Base-by-base conservation (phyloP, 495 filamentous ascomycete genomes). In the Delitschia confertaspora region DNA sequence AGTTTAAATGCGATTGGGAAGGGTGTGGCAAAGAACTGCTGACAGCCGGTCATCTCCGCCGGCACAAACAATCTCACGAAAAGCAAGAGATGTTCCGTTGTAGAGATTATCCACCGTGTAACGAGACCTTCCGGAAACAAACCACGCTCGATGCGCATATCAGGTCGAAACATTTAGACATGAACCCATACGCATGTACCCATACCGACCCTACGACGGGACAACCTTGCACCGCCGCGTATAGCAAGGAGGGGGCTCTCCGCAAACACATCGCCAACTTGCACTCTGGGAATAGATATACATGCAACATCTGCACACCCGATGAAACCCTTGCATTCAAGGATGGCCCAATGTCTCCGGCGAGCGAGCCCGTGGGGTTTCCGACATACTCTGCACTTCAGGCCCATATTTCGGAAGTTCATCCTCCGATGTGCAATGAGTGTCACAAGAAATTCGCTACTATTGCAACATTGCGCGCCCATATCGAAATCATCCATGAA, bases 81-180 rank as follows among this genome's bases (percentile, higher is more conserved):
- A 38, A 48, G 8, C 50, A 56, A 19, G 46, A 56, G 24, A 38
- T 60, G 49, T 56, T 48, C 33, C 47, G 27, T 11, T 98, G 91
- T 58, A 77, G 72, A 5, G 82, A 76, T 17, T 80, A 79, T 47
- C 75, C 79, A 6, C 80, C 75, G 1, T 98, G 91, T 58, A 68
- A 74, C 24, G 73, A 81, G 60, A 75, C 73, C 10, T 98, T 96
- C 62, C 74, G 91, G 30, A 96, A 95, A 60, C 82, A 88, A 55
- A 75, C 82, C 39, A 94, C 87, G 2, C 73, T 98, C 8, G 77
- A 86, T 52, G 76, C 81, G 13, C 91, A 98, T 61, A 78, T 95
- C 36, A 71, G 75, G 16, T 68, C 71, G 0, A 74, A 71, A 2
- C 91, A 98, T 59, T 67, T 89, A 17, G 68, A 78, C 4, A 59